Conservation (phyloP, 306 rosid genomes). For the Styphnolobium japonicum region DNA sequence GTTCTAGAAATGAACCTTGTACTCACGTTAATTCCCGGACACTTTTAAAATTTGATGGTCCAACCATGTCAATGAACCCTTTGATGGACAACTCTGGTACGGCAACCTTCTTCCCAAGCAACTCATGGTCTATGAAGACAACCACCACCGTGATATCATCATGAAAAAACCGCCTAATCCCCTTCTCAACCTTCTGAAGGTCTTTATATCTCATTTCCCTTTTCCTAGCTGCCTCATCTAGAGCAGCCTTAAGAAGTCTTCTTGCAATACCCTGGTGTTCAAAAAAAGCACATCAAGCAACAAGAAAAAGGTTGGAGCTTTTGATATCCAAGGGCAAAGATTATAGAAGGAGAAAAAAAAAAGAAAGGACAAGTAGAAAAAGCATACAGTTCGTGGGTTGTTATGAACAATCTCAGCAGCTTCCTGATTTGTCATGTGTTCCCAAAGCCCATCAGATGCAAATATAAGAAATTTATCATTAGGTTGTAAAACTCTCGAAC, state of each 20-base stretch:
- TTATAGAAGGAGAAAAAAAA: background rate
- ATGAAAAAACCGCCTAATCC: slow-evolving; percentile 65
- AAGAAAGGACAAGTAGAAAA: background rate
- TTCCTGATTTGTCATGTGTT: slow-evolving; percentile 70
- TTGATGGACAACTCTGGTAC: slow-evolving; percentile 69
- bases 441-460: slow-evolving; percentile 98
- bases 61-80: slow-evolving; percentile 69
- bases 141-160: slow-evolving; percentile 85
- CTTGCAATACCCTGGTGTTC: slow-evolving; percentile 70
- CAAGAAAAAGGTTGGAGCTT: background rate
- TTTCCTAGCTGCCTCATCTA: slow-evolving; percentile 73
- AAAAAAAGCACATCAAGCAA: background rate
- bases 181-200: slow-evolving; percentile 65
- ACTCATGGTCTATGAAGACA: slow-evolving; percentile 69
- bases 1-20: slow-evolving; percentile 29
- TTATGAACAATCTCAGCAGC: slow-evolving; percentile 76
- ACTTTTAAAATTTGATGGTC: slow-evolving; percentile 62
- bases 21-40: slow-evolving; percentile 44
- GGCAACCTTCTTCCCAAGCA: slow-evolving; percentile 36
- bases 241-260: slow-evolving; percentile 62
- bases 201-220: slow-evolving; percentile 69
- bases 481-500: slow-evolving; percentile 57
- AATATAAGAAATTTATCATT: slow-evolving; percentile 74
- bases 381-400: slow-evolving; percentile 59
- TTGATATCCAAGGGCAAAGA: background rate